Evolutionary conservation across 495 filamentous ascomycete genomes (phyloP).

Genomic region (Penicillium bovifimosum): DNA sequence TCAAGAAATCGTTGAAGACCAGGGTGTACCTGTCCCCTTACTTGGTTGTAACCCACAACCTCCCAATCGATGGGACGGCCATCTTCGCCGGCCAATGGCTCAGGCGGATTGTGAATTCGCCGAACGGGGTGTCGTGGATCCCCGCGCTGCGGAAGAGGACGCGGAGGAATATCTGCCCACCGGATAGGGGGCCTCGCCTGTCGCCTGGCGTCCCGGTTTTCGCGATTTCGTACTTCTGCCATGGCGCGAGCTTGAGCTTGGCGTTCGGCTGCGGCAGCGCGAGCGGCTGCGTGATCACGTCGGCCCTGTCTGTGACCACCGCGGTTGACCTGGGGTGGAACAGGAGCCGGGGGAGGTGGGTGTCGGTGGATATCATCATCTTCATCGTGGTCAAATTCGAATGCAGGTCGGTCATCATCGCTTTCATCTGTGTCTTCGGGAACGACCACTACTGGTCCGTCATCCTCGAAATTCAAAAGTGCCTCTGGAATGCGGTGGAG

Average conservation of each 20-base stretch:
- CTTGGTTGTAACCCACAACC: neutral
- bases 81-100: neutral
- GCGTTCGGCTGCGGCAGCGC: slow-evolving; percentile 39
- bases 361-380: slow-evolving; percentile 22
- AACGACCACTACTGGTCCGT: neutral
- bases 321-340: slow-evolving; percentile 31
- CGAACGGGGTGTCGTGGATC: slow-evolving; percentile 12
- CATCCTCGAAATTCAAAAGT: slow-evolving; percentile 35
- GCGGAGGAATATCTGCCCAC: neutral
- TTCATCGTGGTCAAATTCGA: slow-evolving; percentile 29
- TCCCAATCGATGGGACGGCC: neutral
- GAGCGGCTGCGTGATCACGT: slow-evolving; percentile 31
- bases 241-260: slow-evolving; percentile 43
- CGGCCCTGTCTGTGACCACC: slow-evolving; percentile 18
- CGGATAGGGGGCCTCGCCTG: neutral
- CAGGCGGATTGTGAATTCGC: neutral
- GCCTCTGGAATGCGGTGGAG: slow-evolving; percentile 38
- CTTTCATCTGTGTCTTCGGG: slow-evolving; percentile 7
- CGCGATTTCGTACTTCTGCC: slow-evolving; percentile 35
- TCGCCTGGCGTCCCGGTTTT: slow-evolving; percentile 17
- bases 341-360: slow-evolving; percentile 43
- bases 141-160: neutral
- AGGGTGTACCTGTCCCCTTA: slow-evolving; percentile 5
- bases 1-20: slow-evolving; percentile 51
- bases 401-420: slow-evolving; percentile 21